Percentiles rank a stretch among this genome's conserved stretches.
These are phyloP conservation scores for Xylariaceae sp. DNA, from an alignment of 2,329 filamentous ascomycete species.

Conservation along the genomic window DNA sequence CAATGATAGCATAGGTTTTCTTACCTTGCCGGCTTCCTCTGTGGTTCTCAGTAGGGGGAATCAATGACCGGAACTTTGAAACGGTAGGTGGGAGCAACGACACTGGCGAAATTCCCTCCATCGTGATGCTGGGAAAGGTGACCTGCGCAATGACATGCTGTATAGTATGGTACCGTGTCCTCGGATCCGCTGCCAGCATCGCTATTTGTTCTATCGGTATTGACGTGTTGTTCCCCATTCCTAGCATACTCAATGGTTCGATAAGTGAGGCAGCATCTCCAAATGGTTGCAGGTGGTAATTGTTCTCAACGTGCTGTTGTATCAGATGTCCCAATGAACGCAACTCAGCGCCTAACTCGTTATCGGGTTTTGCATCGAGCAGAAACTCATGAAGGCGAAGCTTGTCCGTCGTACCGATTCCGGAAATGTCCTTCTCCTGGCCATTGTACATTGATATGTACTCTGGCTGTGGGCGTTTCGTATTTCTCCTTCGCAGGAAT, in stretches of 20 bases:
- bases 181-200: slow-evolving; percentile 27
- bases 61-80: slow-evolving; percentile 24
- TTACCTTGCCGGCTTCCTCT: slow-evolving; percentile 27
- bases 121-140: slow-evolving; percentile 30
- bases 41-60: slow-evolving; percentile 24
- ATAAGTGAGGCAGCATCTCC: slow-evolving; percentile 16
- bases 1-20: slow-evolving; percentile 1
- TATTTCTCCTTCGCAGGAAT: slow-evolving; percentile 20
- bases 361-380: slow-evolving; percentile 31
- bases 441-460: slow-evolving; percentile 8
- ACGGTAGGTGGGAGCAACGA: slow-evolving; percentile 35
- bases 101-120: slow-evolving; percentile 23
- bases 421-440: slow-evolving; percentile 16
- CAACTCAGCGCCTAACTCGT: slow-evolving; percentile 30
- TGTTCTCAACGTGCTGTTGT: slow-evolving; percentile 34
- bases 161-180: slow-evolving; percentile 28
- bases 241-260: slow-evolving; percentile 21
- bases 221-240: slow-evolving; percentile 15
- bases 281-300: slow-evolving; percentile 31
- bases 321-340: slow-evolving; percentile 31
- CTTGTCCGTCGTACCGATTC: slow-evolving; percentile 2
- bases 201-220: slow-evolving; percentile 15
- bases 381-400: slow-evolving; percentile 29
- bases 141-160: slow-evolving; percentile 34
- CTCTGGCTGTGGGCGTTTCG: slow-evolving; percentile 4